Percentiles rank a stretch among this genome's conserved stretches.
These are phyloP conservation scores for Sicyos baderoa DNA, from an alignment of 306 rosid species.

Conservation along the genomic window DNA sequence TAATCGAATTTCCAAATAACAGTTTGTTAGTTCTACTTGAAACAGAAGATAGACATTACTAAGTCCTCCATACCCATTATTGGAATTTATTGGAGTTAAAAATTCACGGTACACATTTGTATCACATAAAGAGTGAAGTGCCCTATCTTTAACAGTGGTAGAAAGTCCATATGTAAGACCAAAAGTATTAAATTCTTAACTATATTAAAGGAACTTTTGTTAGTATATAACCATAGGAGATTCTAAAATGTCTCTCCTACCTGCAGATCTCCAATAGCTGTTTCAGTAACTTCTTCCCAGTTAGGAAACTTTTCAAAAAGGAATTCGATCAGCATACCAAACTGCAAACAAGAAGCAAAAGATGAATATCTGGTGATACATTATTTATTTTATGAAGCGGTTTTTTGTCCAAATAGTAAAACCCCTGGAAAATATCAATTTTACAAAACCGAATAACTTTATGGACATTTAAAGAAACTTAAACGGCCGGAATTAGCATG, in stretches of 20 bases:
- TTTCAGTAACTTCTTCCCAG: slow-evolving; percentile 53
- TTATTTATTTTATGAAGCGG: slow-evolving; percentile 19
- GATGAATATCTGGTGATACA: background rate
- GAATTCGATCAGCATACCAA: slow-evolving; percentile 86
- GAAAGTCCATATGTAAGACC: background rate
- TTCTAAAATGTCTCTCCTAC: slow-evolving; percentile 35
- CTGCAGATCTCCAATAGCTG: slow-evolving; percentile 87
- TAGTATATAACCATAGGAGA: slow-evolving; percentile 1
- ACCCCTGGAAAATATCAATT: background rate
- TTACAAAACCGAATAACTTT: background rate
- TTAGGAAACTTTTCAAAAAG: slow-evolving; percentile 77
- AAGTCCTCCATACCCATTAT: background rate
- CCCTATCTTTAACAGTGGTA: background rate
- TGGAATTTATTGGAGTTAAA: background rate
- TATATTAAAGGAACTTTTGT: background rate
- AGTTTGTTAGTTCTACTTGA: slow-evolving; percentile 2
- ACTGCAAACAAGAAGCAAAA: slow-evolving; percentile 48
- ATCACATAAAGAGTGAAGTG: slow-evolving; percentile 4
- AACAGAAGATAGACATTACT: background rate
- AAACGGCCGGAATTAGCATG: too few species aligned
- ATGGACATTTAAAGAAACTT: background rate
- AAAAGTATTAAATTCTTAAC: slow-evolving; percentile 1
- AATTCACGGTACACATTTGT: background rate
- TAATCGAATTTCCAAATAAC: background rate
- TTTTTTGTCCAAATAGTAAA: background rate